Evolutionary conservation across 108 stramenopile species (phyloP).

Genomic region (Fragilaria radians): DNA sequence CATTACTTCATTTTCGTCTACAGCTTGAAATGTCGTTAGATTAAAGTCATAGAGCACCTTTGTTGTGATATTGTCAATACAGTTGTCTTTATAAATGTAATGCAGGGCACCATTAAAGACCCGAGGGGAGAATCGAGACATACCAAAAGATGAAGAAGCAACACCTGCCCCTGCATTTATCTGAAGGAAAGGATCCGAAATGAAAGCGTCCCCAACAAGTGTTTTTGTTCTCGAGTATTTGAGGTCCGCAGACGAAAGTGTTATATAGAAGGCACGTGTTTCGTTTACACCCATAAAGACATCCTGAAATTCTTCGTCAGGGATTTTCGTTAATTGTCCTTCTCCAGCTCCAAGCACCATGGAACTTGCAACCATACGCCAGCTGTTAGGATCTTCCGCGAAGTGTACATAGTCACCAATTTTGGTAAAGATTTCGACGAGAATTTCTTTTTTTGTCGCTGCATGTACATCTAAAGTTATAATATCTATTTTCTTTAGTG

Average conservation of each 20-base stretch:
- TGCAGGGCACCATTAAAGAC: constrained; percentile 3
- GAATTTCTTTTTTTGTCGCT: not conserved
- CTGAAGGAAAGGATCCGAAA: not conserved
- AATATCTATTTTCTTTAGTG: not conserved
- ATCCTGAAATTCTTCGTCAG: not conserved
- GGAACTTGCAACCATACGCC: not conserved
- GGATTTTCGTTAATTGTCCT: not conserved
- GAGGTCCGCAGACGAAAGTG: not conserved
- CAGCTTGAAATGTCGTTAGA: not conserved
- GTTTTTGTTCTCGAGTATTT: not conserved
- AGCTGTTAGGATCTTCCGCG: not conserved
- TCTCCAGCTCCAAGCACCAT: not conserved
- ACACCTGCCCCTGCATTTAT: not conserved
- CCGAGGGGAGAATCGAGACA: not conserved
- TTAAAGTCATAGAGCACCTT: not conserved
- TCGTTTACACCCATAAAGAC: not conserved
- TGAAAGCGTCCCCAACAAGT: not conserved
- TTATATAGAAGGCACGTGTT: not conserved
- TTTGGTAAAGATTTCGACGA: not conserved
- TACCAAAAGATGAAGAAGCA: not conserved
- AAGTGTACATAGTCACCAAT: not conserved
- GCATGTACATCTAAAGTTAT: not conserved
- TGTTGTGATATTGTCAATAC: not conserved
- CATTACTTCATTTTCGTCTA: not conserved
- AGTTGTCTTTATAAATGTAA: constrained; percentile 2